phyloP scores from a whole-genome alignment of 106 monocot species.

The Amphibolis antarctica region DNA sequence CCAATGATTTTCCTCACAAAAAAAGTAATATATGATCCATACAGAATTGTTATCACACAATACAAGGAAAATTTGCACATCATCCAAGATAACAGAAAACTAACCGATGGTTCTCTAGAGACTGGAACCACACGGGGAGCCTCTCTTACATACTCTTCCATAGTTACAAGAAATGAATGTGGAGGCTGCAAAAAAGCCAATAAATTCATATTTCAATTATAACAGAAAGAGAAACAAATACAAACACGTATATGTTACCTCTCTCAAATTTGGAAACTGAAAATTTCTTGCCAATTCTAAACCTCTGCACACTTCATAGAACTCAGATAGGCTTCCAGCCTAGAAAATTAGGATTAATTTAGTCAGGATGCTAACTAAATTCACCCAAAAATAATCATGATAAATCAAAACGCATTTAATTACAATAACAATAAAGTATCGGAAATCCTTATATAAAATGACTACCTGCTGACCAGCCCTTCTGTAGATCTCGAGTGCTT shows the following conservation, averaged over 20 bases:
- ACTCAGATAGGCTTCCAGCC: slow-evolving; percentile 84
- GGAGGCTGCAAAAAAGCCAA: slow-evolving; percentile 15
- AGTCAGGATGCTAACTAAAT: too few species aligned
- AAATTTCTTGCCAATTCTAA: slow-evolving; percentile 91
- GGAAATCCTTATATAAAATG: neutral
- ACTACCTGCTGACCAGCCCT: slow-evolving; percentile 88
- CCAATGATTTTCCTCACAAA: too few species aligned
- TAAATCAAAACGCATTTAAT: neutral
- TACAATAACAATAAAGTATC: neutral
- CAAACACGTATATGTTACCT: slow-evolving; percentile 25
- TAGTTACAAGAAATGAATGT: slow-evolving; percentile 14
- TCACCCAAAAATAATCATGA: neutral
- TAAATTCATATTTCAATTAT: neutral
- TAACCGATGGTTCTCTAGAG: slow-evolving; percentile 4
- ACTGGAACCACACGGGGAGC: slow-evolving; percentile 10
- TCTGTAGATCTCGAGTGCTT: slow-evolving; percentile 87
- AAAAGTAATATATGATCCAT: too few species aligned
- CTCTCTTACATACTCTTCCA: slow-evolving; percentile 26
- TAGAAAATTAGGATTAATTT: slow-evolving; percentile 16
- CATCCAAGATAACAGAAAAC: slow-evolving; percentile 2
- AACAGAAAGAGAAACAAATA: neutral
- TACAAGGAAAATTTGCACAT: neutral
- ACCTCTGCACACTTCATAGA: slow-evolving; percentile 87
- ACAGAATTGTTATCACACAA: neutral
- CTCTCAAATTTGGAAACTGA: slow-evolving; percentile 86